Evolutionary conservation across 2,329 filamentous ascomycete genomes (phyloP).

Genomic region (Exophiala bonariae): DNA sequence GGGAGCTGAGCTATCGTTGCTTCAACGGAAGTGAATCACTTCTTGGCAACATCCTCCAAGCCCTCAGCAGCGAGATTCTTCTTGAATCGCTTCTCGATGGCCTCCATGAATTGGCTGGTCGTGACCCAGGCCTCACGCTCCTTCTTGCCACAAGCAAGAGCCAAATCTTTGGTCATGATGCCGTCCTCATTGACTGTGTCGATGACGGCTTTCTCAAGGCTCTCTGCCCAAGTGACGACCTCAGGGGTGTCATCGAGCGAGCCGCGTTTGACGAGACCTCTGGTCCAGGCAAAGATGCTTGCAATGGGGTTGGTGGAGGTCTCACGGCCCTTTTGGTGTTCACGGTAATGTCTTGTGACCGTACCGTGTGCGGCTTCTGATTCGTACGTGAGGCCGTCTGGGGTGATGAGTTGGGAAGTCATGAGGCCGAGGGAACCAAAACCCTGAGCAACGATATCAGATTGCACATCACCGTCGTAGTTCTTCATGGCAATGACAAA

Average conservation of each 20-base stretch:
- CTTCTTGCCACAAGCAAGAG: slow-evolving; percentile 89
- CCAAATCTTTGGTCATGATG: slow-evolving; percentile 99
- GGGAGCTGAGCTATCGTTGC: too few relatives aligned
- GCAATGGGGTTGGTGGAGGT: slow-evolving; percentile 99
- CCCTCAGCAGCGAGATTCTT: slow-evolving; percentile 64
- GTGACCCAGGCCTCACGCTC: slow-evolving; percentile 84
- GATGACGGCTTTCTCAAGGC: slow-evolving; percentile 87
- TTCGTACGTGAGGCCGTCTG: slow-evolving; percentile 95
- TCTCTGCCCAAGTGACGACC: slow-evolving; percentile 85
- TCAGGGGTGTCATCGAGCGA: slow-evolving; percentile 92
- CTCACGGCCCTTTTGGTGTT: slow-evolving; percentile 96
- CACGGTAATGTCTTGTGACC: slow-evolving; percentile 96
- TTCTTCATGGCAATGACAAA: slow-evolving; percentile 99
- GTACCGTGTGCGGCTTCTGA: slow-evolving; percentile 97
- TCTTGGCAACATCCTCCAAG: too few relatives aligned
- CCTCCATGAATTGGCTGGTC: slow-evolving; percentile 85
- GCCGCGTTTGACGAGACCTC: slow-evolving; percentile 88
- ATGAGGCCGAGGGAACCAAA: slow-evolving; percentile 98
- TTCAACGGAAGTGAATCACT: too few relatives aligned
- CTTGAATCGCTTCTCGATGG: slow-evolving; percentile 89
- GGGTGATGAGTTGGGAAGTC: slow-evolving; percentile 96
- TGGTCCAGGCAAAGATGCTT: slow-evolving; percentile 98
- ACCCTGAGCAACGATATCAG: slow-evolving; percentile 95
- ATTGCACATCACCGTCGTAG: slow-evolving; percentile 98
- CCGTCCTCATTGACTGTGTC: slow-evolving; percentile 92